Evolutionary conservation across 495 filamentous ascomycete genomes (phyloP), one percentile per base, ranked within the genome.

Genomic region (Aspergillus heteromorphus): DNA sequence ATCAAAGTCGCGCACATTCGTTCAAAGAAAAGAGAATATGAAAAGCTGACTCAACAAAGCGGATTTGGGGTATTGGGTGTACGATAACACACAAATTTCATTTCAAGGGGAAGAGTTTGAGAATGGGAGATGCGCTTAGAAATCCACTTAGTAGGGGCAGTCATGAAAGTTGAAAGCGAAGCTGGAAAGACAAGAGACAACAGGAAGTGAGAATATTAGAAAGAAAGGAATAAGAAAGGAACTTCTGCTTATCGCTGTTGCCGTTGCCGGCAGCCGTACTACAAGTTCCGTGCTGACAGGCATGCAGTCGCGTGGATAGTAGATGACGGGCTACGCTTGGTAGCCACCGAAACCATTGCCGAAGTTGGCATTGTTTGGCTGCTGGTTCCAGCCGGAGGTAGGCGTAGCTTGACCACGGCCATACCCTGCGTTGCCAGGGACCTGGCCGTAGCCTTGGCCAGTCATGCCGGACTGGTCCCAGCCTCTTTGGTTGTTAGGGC

Each of bases 331-430:
- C 59, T 75, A 82, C 52, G 73, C 70, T 68, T 81, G 79, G 64
- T 81, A 82, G 66, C 70, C 75, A 55, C 75, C 73, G 55, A 79
- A 81, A 60, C 76, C 77, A 70, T 79, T 78, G 36, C 72, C 69
- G 63, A 73, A 78, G 34, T 70, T 74, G 57, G 68, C 72, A 64
- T 71, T 74, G 66, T 72, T 76, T 52, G 70, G 70, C 63, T 86
- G 70, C 63, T 86, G 84, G 61, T 79, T 84, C 85, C 88, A 92
- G 60, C 87, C 87, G 62, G 84, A 74, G 62, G 83, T 85, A 55
- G 87, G 82, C 53, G 83, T 79, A 59, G 82, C 85, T 59, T 91
- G 87, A 59, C 87, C 88, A 71, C 89, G 89, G 40, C 88, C 88
- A 60, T 91, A 95, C 47, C 88, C 88, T 57, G 86, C 85, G 61